Conservation (phyloP, 1,284 basidiomycete species). For the Cerioporus squamosus region DNA sequence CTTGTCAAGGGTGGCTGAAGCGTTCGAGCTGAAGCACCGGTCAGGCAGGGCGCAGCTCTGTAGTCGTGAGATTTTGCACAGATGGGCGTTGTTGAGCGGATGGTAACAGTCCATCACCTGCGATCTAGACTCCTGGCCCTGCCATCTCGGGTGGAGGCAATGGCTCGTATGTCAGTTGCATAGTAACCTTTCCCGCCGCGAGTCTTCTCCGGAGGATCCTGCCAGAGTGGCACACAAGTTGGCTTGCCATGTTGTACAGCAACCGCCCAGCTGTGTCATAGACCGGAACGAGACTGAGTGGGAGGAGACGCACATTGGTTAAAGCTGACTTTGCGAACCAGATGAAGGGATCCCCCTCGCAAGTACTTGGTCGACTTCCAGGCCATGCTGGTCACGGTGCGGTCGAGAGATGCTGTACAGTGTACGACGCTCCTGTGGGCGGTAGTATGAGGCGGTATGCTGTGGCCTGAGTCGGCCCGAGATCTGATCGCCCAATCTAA, state of each 20-base stretch:
- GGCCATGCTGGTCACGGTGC: too few species aligned
- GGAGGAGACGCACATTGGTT: too few species aligned
- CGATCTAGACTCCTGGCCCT: not conserved
- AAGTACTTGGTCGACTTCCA: too few species aligned
- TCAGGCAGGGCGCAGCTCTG: not conserved
- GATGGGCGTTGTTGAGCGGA: not conserved
- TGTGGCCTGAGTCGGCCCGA: not conserved
- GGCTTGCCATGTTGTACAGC: not conserved
- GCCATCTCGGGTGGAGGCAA: not conserved
- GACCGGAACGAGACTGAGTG: too few species aligned
- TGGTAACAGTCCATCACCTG: conserved; percentile 5
- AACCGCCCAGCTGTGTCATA: not conserved
- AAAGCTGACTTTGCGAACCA: too few species aligned
- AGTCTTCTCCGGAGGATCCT: not conserved
- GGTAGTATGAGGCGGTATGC: too few species aligned
- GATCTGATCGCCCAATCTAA: conserved; percentile 9
- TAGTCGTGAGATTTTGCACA: not conserved
- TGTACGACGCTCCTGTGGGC: too few species aligned
- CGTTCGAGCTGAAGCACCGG: too few species aligned
- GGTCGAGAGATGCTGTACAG: too few species aligned
- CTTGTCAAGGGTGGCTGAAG: not conserved
- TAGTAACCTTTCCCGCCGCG: conserved; percentile 5
- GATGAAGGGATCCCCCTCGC: too few species aligned
- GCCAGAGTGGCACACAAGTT: too few species aligned
- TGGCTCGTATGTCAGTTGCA: conserved; percentile 2